A percentile compares a stretch with the other conserved stretches of the same genome.
Evolutionary conservation across 768 basidiomycete genomes (phyloP).

Genomic region (Kwoniella mangroviensis): DNA sequence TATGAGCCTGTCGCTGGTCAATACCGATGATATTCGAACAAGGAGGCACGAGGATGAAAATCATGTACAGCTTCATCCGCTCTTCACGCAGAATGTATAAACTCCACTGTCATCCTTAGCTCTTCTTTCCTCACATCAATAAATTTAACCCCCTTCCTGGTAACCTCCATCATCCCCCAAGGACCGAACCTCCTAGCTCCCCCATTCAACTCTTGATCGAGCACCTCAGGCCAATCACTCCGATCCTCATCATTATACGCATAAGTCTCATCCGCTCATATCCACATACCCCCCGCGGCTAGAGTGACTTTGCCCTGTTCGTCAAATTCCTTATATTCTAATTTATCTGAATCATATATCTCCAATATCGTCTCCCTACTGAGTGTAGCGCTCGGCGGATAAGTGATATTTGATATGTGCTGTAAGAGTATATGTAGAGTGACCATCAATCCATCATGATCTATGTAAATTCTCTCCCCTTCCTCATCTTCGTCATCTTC

Average conservation of each 20-base stretch:
- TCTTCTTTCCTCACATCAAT: slow-evolving; percentile 1
- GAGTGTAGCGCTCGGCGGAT: not conserved
- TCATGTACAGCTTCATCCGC: not conserved
- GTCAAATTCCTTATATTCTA: not conserved
- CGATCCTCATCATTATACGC: not conserved
- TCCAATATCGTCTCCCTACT: not conserved
- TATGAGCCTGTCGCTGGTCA: too few relatives aligned
- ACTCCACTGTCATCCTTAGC: not conserved
- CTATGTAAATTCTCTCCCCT: not conserved
- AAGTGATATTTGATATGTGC: not conserved
- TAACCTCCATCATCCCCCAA: slow-evolving; percentile 3
- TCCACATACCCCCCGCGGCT: not conserved
- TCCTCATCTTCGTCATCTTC: not conserved
- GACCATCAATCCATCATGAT: not conserved
- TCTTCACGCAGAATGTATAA: not conserved
- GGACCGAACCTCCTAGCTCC: slow-evolving; percentile 4
- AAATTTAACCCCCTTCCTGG: not conserved
- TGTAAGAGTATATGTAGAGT: not conserved
- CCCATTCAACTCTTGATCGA: not conserved
- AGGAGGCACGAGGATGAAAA: too few relatives aligned
- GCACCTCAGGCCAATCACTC: not conserved
- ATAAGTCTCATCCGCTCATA: not conserved
- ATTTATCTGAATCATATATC: not conserved
- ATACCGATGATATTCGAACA: too few relatives aligned
- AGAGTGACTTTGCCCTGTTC: not conserved